These are phyloP conservation scores for Cylindrotheca fusiformis DNA, from an alignment of 108 stramenopile genomes.

Conservation along the genomic window DNA sequence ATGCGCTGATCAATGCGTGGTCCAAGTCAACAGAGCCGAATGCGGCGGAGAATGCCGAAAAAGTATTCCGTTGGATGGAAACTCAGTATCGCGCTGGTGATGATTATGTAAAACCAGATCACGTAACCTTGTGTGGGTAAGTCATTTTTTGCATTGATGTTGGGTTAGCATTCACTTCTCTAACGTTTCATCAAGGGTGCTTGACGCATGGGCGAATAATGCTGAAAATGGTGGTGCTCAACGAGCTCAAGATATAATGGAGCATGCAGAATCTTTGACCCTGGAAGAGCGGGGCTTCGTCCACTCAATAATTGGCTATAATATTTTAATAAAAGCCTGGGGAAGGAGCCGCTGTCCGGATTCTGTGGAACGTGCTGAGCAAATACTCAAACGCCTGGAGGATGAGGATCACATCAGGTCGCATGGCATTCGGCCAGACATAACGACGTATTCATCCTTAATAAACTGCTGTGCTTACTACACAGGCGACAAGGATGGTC, in stretches of 20 bases:
- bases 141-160: too few relatives aligned
- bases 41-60: constrained; percentile 53
- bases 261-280: constrained; percentile 55
- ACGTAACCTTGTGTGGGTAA: constrained; percentile 61
- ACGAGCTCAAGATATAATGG: constrained; percentile 69
- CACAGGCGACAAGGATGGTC: constrained; percentile 16
- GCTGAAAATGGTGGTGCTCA: constrained; percentile 59
- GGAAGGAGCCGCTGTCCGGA: constrained; percentile 50
- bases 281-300: constrained; percentile 39
- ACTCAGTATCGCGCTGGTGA: constrained; percentile 48
- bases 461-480: constrained; percentile 55
- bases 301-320: constrained; percentile 44
- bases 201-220: constrained; percentile 73
- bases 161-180: too few relatives aligned
- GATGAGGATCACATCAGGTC: constrained; percentile 14
- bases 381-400: constrained; percentile 30
- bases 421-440: constrained; percentile 28
- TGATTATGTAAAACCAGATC: constrained; percentile 59
- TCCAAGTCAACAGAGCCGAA: constrained; percentile 45
- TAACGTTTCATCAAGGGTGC: too few relatives aligned
- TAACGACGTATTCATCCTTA: constrained; percentile 45
- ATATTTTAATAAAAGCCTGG: constrained; percentile 73
- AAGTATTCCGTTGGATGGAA: constrained; percentile 72
- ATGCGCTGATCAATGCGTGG: constrained; percentile 67
- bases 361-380: constrained; percentile 41